Evolutionary conservation across 352 stramenopile species (phyloP).

Genomic region (Globisporangium megalacanthum): DNA sequence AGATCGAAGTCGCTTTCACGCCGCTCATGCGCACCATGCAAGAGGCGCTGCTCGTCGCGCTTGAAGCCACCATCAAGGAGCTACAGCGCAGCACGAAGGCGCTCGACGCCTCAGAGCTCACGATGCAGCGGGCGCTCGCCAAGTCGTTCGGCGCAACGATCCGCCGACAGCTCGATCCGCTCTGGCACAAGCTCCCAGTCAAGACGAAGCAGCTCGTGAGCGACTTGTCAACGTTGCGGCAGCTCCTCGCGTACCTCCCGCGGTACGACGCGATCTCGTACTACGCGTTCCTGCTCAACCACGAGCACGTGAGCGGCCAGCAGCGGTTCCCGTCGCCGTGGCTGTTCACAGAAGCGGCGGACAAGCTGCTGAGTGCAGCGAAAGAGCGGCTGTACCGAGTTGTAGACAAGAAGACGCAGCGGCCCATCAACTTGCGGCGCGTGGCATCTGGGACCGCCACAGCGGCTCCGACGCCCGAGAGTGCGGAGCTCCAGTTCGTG

Average conservation of each 20-base stretch:
- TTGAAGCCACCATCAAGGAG: slow-evolving; percentile 93
- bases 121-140: slow-evolving; percentile 92
- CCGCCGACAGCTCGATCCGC: slow-evolving; percentile 92
- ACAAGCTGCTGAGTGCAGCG: slow-evolving; percentile 89
- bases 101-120: slow-evolving; percentile 76
- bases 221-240: slow-evolving; percentile 68
- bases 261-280: slow-evolving; percentile 96
- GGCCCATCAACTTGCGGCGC: slow-evolving; percentile 29
- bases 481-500: slow-evolving; percentile 47
- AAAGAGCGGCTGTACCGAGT: slow-evolving; percentile 92
- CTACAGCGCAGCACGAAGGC: slow-evolving; percentile 87
- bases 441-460: slow-evolving; percentile 5
- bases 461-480: slow-evolving; percentile 16
- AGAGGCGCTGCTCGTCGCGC: slow-evolving; percentile 88
- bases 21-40: slow-evolving; percentile 93
- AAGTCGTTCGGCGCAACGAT: slow-evolving; percentile 64
- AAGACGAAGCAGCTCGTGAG: slow-evolving; percentile 94
- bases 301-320: slow-evolving; percentile 86
- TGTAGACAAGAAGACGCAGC: slow-evolving; percentile 45
- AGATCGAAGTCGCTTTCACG: slow-evolving; percentile 92
- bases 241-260: slow-evolving; percentile 91
- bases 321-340: slow-evolving; percentile 89
- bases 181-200: slow-evolving; percentile 93
- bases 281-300: slow-evolving; percentile 90
- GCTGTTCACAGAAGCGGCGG: slow-evolving; percentile 92